A percentile compares a stretch with the other conserved stretches of the same genome.
phyloP scores from a whole-genome alignment of 2,329 filamentous ascomycete genomes.

The Ascocoryne sarcoides region DNA sequence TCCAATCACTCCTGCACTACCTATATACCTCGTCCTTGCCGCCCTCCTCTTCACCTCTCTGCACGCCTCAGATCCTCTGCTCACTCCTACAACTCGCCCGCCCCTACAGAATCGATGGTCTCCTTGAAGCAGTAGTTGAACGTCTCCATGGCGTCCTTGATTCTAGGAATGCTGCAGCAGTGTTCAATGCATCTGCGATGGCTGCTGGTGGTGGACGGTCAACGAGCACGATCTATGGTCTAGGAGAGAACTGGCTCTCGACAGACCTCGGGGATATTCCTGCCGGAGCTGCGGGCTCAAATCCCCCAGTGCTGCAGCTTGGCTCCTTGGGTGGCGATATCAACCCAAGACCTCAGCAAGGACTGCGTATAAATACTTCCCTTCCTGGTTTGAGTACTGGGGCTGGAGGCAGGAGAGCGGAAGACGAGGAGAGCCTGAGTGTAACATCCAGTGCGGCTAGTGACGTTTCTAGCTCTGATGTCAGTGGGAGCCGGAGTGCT shows the following conservation, averaged over 20 bases:
- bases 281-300: constrained; percentile 9
- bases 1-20: constrained; percentile 85
- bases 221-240: constrained; percentile 51
- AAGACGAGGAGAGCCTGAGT: constrained; percentile 30
- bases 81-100: constrained; percentile 88
- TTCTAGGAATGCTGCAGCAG: constrained; percentile 86
- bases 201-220: constrained; percentile 86
- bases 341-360: constrained; percentile 19
- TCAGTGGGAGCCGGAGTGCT: constrained; percentile 29
- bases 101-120: constrained; percentile 85
- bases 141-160: constrained; percentile 83
- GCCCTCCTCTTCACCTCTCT: constrained; percentile 63
- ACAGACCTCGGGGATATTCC: constrained; percentile 32
- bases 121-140: constrained; percentile 88
- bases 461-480: constrained; percentile 22
- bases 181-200: constrained; percentile 98
- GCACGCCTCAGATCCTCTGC: constrained; percentile 91
- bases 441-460: constrained; percentile 21
- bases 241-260: constrained; percentile 43
- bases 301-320: constrained; percentile 12
- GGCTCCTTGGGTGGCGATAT: constrained; percentile 14
- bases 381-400: constrained; percentile 7
- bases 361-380: constrained; percentile 41
- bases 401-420: constrained; percentile 25
- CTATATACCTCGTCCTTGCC: constrained; percentile 90